Conservation (phyloP, 805 yeast genomes). For the Saccharomycopsis schoenii region DNA sequence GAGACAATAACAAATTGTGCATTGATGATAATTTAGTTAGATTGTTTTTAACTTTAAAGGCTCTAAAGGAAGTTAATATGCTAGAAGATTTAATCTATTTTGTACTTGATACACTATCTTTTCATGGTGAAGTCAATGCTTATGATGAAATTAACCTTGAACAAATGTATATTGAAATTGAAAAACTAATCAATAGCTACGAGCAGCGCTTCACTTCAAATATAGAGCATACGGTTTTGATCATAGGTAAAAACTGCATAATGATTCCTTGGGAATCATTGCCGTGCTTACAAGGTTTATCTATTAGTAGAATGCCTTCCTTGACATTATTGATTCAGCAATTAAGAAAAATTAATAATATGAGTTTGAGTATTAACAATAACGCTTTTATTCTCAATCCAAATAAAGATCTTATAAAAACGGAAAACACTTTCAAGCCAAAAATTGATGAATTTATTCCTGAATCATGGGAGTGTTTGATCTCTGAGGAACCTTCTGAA, state of each 20-base stretch:
- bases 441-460: conserved; percentile 28
- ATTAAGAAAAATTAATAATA: conserved; percentile 21
- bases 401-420: conserved; percentile 58
- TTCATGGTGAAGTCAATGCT: conserved; percentile 55
- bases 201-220: conserved; percentile 15
- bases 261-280: conserved; percentile 87
- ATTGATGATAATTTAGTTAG: conserved; percentile 40
- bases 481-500: conserved; percentile 52
- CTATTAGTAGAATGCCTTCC: conserved; percentile 75
- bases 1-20: conserved; percentile 19
- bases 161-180: conserved; percentile 41
- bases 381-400: conserved; percentile 74
- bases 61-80: conserved; percentile 27
- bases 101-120: conserved; percentile 47
- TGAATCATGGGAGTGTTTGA: conserved; percentile 40
- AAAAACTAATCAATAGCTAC: conserved; percentile 20
- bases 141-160: conserved; percentile 59
- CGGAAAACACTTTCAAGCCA: conserved; percentile 48
- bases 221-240: conserved; percentile 52
- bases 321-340: conserved; percentile 33
- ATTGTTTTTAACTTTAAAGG: conserved; percentile 40
- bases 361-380: neutral
- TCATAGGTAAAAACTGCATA: conserved; percentile 59
- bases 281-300: conserved; percentile 38
- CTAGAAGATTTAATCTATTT: conserved; percentile 58